Base-by-base conservation (phyloP, 2,329 filamentous ascomycete genomes). In the Scedosporium dehoogii region DNA sequence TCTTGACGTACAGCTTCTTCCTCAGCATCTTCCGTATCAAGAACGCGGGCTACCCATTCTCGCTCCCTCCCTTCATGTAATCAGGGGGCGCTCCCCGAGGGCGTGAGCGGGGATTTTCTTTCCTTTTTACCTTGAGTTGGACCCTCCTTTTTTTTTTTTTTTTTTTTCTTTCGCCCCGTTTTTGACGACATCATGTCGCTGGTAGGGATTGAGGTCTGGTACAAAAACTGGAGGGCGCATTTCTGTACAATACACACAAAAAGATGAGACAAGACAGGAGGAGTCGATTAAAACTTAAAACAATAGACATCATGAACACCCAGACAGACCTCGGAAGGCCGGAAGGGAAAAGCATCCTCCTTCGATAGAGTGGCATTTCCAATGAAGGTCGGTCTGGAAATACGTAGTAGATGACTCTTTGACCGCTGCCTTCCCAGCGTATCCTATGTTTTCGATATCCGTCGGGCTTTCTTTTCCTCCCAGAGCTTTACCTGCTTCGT, bases 1-100 rank as follows among this genome's bases (percentile, higher is more conserved):
- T 96, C 68, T 76, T 89, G 66, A 85, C 92, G 76, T 97, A 97
- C 80, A 96, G 92, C 78, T 94, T 96, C 77, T 81, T 99, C 66
- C 83, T 99, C 67, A 97, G 90, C 75, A 81, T 96, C 66, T 99
- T 99, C 83, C 86, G 92, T 69, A 81, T 89, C 69, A 99, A 99
- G 86, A 99, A 97, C 72, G 86, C 87, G 41, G 91, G 91, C 25
- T 99, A 99, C 76, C 92, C 92, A 16, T 97, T 97, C 77, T 92
- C 87, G 71, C 82, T 99, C 65, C 94, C 94, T 62, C 94, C 94
- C 10, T 97, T 99, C 75, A 81, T 86, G 76, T 86, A 64, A 9
- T 18, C 55, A 29, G 23, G 2, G 55, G 25, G 4, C 33, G 10
- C 7, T 16, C n/a, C 21, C 23, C 7, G 55, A 58, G 23, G n/a